phyloP scores from a whole-genome alignment of 306 rosid species.

The Quercus variabilis region DNA sequence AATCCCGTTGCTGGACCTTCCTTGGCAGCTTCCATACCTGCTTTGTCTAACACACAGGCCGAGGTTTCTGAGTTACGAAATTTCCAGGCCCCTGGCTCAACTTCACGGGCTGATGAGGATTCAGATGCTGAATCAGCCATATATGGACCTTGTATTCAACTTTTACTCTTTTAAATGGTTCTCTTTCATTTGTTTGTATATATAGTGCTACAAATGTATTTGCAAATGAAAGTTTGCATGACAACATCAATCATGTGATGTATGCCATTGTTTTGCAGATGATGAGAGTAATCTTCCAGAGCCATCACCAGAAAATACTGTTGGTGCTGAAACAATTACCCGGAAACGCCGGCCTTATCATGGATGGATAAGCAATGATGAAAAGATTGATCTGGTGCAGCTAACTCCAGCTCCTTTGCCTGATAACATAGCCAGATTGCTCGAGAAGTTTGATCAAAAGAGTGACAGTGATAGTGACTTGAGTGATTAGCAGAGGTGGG shows the following conservation, averaged over 20 bases:
- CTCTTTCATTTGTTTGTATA: background rate
- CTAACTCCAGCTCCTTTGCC: constrained; percentile 9
- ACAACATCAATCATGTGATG: background rate
- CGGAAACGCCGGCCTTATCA: constrained; percentile 8
- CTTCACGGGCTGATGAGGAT: background rate
- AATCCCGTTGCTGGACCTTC: background rate
- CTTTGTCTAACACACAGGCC: constrained; percentile 7
- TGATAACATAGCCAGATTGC: background rate
- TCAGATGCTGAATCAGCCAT: background rate
- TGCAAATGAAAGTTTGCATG: background rate
- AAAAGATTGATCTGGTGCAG: constrained; percentile 12
- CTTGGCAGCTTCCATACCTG: background rate
- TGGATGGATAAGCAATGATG: constrained; percentile 25
- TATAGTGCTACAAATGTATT: background rate
- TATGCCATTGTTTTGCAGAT: constrained; percentile 5
- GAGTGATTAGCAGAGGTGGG: no score
- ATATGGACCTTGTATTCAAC: constrained; percentile 1
- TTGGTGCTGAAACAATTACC: background rate
- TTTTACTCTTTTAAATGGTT: background rate
- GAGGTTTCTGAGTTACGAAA: background rate
- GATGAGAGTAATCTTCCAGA: background rate
- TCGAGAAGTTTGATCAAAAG: background rate
- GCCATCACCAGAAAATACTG: background rate
- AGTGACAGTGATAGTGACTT: no score
- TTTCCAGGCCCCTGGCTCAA: background rate